Evolutionary conservation across 805 yeast genomes (phyloP).

Genomic region (Martiniozyma abietophila): DNA sequence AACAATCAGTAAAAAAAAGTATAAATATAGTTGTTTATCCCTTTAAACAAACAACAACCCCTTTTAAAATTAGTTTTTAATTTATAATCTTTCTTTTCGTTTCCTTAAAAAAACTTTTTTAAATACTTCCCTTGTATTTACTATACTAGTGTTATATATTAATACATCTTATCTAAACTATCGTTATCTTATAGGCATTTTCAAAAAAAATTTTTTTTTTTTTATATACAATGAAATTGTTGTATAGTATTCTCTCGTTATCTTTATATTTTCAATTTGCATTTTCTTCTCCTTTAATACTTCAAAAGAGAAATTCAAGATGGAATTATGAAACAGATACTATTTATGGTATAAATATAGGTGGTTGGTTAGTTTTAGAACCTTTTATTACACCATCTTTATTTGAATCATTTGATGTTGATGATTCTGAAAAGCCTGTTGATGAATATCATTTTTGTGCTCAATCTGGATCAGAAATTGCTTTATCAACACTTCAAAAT

Average conservation of each 20-base stretch:
- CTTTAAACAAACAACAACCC: no score
- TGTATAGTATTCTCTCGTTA: not conserved
- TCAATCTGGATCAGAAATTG: constrained; percentile 50
- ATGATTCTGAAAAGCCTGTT: constrained; percentile 45
- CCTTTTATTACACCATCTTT: constrained; percentile 79
- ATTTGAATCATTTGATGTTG: constrained; percentile 42
- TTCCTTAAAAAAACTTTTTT: no score
- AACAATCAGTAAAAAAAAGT: no score
- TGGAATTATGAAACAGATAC: constrained; percentile 25
- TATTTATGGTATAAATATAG: constrained; percentile 64
- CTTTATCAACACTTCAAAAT: constrained; percentile 38
- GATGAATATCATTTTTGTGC: constrained; percentile 73
- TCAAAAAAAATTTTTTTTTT: no score
- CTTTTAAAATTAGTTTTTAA: no score
- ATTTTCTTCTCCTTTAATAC: constrained; percentile 18
- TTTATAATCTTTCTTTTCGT: no score
- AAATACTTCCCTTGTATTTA: no score
- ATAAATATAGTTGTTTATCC: no score
- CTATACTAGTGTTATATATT: no score
- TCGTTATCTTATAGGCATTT: no score
- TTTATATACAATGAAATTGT: constrained; percentile 2
- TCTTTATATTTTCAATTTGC: no score
- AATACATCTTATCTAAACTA: no score
- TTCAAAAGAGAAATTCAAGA: constrained; percentile 23
- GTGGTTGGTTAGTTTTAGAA: constrained; percentile 88